Conservation (phyloP, 192 early-diverging fungal species). For the Diversispora epigaea region DNA sequence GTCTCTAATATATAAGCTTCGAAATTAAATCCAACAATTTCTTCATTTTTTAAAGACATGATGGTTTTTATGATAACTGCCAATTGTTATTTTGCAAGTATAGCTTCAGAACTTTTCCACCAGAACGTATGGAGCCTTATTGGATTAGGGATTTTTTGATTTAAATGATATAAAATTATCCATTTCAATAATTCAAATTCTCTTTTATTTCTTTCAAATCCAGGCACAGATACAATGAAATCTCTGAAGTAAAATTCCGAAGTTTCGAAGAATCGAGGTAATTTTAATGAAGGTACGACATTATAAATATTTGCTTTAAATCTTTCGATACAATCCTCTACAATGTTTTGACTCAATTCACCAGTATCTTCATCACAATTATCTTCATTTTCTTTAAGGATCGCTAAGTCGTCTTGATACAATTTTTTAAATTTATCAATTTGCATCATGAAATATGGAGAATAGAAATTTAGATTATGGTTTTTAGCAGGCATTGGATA, state of each 20-base stretch:
- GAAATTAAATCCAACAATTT: background rate
- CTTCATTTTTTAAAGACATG: background rate
- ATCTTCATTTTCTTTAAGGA: background rate
- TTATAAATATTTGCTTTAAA: background rate
- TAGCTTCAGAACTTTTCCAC: background rate
- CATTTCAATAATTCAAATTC: background rate
- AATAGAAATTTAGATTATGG: slow-evolving; percentile 7
- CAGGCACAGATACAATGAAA: background rate
- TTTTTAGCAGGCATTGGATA: background rate
- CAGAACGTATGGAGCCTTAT: background rate
- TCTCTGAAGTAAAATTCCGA: background rate
- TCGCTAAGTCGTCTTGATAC: background rate
- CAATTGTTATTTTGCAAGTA: background rate
- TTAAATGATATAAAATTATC: background rate
- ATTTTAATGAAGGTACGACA: background rate
- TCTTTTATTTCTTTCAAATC: background rate
- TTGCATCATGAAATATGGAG: slow-evolving; percentile 12
- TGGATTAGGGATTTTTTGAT: background rate
- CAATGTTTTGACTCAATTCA: background rate
- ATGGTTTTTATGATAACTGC: background rate
- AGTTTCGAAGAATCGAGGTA: background rate
- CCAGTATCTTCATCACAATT: background rate
- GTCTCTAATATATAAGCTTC: background rate
- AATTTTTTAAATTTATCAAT: slow-evolving; percentile 20
- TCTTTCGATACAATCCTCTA: slow-evolving; percentile 1